These are phyloP conservation scores for Neurospora tetraspora DNA, from an alignment of 495 filamentous ascomycete genomes.

Conservation along the genomic window DNA sequence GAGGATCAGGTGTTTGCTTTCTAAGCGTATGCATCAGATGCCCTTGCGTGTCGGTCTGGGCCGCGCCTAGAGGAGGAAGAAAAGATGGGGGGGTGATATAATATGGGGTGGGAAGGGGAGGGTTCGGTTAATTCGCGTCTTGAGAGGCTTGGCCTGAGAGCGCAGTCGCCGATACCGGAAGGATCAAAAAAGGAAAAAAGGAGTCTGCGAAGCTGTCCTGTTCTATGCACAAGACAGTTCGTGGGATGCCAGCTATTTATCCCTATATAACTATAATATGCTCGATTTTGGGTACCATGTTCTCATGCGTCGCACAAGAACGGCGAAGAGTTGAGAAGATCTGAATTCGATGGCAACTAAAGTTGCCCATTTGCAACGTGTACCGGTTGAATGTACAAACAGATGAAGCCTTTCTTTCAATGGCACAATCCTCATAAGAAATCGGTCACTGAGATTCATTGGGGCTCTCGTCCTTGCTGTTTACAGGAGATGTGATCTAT, in stretches of 20 bases:
- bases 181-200: neutral
- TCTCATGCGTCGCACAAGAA: neutral
- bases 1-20: constrained; percentile 98
- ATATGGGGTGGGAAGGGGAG: neutral
- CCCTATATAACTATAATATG: neutral
- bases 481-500: neutral
- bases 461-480: neutral
- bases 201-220: neutral
- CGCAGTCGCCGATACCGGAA: neutral
- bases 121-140: neutral
- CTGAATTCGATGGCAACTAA: too few relatives aligned
- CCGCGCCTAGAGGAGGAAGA: neutral
- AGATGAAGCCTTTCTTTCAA: neutral
- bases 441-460: neutral
- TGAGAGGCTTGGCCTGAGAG: neutral
- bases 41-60: neutral
- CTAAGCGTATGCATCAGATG: constrained; percentile 33
- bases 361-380: too few relatives aligned
- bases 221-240: neutral
- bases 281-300: neutral
- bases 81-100: neutral
- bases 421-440: neutral
- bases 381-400: neutral
- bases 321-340: neutral
- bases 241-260: neutral